Evolutionary conservation across 331 rosid species (phyloP).

Genomic region (Phaseolus coccineus): DNA sequence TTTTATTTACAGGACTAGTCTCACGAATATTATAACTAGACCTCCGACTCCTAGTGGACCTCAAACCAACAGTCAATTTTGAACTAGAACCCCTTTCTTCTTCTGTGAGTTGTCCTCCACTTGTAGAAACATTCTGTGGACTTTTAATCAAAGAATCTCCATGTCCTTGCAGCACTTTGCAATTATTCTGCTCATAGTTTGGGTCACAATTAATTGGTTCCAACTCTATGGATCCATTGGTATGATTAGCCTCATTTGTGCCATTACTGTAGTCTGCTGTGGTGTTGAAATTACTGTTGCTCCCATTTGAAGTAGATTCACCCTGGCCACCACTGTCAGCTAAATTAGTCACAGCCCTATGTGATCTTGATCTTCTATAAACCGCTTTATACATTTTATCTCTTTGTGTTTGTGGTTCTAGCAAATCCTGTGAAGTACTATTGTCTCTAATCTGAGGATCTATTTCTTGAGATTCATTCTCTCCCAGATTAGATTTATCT

Average conservation of each 20-base stretch:
- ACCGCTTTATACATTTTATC: constrained; percentile 84
- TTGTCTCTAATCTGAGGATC: constrained; percentile 55
- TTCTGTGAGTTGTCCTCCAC: constrained; percentile 54
- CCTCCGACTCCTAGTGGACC: constrained; percentile 88
- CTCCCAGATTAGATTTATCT: constrained; percentile 53
- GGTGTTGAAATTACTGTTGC: constrained; percentile 55
- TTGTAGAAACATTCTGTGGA: constrained; percentile 52
- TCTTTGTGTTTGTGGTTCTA: constrained; percentile 52
- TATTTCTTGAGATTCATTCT: constrained; percentile 54
- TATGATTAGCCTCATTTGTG: constrained; percentile 53
- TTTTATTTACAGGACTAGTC: constrained; percentile 64
- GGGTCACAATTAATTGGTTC: constrained; percentile 54
- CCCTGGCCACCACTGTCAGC: constrained; percentile 62
- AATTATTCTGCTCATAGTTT: constrained; percentile 52
- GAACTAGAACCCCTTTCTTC: constrained; percentile 80
- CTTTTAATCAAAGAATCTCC: constrained; percentile 57
- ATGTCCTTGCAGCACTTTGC: constrained; percentile 52
- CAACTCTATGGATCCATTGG: constrained; percentile 60
- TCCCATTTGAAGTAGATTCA: constrained; percentile 65
- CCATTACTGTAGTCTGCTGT: constrained; percentile 56
- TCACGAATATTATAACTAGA: constrained; percentile 61
- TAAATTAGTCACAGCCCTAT: constrained; percentile 57
- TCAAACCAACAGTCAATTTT: constrained; percentile 77
- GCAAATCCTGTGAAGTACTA: constrained; percentile 49
- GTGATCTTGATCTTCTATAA: constrained; percentile 78